Evolutionary conservation across 202 grass and related monocot species (phyloP).

Genomic region (Digitaria exilis): DNA sequence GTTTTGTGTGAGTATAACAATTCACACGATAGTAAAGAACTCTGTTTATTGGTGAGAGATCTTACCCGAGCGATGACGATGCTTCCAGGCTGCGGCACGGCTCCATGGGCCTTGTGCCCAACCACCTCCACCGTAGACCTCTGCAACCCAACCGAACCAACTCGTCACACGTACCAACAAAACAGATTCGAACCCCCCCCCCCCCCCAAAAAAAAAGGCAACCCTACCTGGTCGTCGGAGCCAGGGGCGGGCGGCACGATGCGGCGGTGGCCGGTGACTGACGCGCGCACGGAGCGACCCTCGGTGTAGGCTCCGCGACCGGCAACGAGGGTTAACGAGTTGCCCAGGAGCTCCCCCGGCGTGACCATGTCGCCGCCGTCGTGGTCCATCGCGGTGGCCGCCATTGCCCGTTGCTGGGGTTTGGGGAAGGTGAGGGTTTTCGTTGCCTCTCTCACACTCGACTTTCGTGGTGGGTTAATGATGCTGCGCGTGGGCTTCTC

Average conservation of each 20-base stretch:
- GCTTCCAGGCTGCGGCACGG: constrained; percentile 83
- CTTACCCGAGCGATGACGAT: constrained; percentile 85
- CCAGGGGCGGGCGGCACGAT: constrained; percentile 54
- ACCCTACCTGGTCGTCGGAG: constrained; percentile 60
- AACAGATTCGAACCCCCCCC: neutral
- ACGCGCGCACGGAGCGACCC: constrained; percentile 69
- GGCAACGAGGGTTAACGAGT: constrained; percentile 40
- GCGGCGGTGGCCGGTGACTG: constrained; percentile 69
- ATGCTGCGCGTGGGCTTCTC: neutral
- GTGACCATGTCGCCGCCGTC: constrained; percentile 61
- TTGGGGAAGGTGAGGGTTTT: constrained; percentile 30
- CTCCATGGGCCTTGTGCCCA: constrained; percentile 83
- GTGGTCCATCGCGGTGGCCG: constrained; percentile 59
- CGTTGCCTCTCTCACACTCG: neutral
- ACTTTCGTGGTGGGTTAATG: neutral
- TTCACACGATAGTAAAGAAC: neutral
- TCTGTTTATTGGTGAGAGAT: neutral
- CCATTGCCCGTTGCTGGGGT: constrained; percentile 36
- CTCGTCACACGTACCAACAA: neutral
- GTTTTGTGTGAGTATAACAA: neutral
- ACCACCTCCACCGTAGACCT: constrained; percentile 85
- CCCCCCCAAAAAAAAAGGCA: neutral
- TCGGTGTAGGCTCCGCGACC: constrained; percentile 82
- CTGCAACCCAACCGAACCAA: constrained; percentile 46
- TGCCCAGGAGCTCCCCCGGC: constrained; percentile 76